Conservation (phyloP, 371 early-diverging fungal species). For the Apophysomyces ossiformis region DNA sequence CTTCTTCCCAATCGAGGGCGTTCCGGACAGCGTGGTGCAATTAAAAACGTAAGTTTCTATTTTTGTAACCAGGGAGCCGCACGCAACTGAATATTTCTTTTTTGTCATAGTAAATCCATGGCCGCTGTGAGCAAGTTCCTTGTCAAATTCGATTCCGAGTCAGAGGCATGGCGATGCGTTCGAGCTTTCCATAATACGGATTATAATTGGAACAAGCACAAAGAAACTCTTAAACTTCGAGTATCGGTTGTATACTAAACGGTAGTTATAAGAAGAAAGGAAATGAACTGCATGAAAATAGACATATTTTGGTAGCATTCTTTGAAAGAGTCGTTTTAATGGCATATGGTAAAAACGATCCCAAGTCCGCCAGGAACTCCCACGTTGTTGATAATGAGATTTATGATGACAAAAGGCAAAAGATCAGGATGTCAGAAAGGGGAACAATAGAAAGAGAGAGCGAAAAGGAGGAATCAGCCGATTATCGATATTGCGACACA, state of each 20-base stretch:
- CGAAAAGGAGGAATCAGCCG: not conserved
- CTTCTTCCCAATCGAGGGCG: constrained; percentile 47
- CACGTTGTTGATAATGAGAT: constrained; percentile 9
- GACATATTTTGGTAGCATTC: constrained; percentile 12
- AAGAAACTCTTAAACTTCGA: constrained; percentile 26
- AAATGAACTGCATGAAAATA: not conserved
- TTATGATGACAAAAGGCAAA: constrained; percentile 5
- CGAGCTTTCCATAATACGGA: constrained; percentile 49
- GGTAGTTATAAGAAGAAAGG: not conserved
- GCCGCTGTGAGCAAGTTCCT: constrained; percentile 45
- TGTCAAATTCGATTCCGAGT: constrained; percentile 53
- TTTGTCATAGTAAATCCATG: constrained; percentile 27
- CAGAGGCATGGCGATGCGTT: constrained; percentile 58
- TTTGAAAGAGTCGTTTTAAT: constrained; percentile 15
- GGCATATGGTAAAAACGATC: not conserved
- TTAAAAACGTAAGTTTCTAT: constrained; percentile 41
- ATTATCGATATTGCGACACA: not conserved
- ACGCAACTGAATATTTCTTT: not conserved
- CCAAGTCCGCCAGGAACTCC: constrained; percentile 1
- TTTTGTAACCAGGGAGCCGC: not conserved
- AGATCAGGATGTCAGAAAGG: not conserved
- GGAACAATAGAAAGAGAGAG: not conserved
- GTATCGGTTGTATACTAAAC: constrained; percentile 45
- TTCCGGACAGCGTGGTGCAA: constrained; percentile 33
- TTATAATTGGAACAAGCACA: constrained; percentile 24